A percentile compares a stretch with the other conserved stretches of the same genome.
Evolutionary conservation across 306 rosid species (phyloP).

Genomic region (Carpinus fangiana): DNA sequence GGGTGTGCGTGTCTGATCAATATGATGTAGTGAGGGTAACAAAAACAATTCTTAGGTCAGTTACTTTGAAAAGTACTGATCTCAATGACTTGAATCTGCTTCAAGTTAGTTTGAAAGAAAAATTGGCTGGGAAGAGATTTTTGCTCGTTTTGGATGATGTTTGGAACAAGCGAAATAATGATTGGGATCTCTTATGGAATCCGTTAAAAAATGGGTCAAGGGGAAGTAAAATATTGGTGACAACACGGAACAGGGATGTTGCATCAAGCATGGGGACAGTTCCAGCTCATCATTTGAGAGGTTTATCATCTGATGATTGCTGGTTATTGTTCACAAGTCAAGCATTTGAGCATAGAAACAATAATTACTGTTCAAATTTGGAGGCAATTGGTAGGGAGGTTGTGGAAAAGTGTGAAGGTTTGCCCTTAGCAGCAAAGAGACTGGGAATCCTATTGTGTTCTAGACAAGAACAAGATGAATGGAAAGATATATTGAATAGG

Average conservation of each 20-base stretch:
- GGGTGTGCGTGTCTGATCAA: slow-evolving; percentile 39
- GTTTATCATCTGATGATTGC: slow-evolving; percentile 36
- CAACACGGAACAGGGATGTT: slow-evolving; percentile 41
- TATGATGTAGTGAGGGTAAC: slow-evolving; percentile 39
- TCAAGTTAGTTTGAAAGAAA: slow-evolving; percentile 43
- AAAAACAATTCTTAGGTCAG: slow-evolving; percentile 38
- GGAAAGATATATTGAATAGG: too few species aligned
- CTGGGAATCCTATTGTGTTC: too few species aligned
- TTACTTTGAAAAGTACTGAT: slow-evolving; percentile 19
- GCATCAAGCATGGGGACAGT: slow-evolving; percentile 41
- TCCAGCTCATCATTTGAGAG: slow-evolving; percentile 27
- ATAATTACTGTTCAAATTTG: too few species aligned
- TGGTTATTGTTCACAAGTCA: slow-evolving; percentile 45
- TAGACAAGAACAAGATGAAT: too few species aligned
- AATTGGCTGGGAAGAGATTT: slow-evolving; percentile 34
- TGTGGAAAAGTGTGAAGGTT: too few species aligned
- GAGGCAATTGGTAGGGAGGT: too few species aligned
- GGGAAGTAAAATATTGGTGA: slow-evolving; percentile 52
- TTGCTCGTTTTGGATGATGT: slow-evolving; percentile 50
- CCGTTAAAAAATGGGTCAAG: slow-evolving; percentile 38
- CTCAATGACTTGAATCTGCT: slow-evolving; percentile 47
- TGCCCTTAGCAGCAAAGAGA: too few species aligned
- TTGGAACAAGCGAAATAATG: slow-evolving; percentile 40
- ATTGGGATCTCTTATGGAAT: slow-evolving; percentile 45
- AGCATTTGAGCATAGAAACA: slow-evolving; percentile 33